Base-by-base conservation (phyloP, 257 asterid species). In the Euphrasia confusa region DNA sequence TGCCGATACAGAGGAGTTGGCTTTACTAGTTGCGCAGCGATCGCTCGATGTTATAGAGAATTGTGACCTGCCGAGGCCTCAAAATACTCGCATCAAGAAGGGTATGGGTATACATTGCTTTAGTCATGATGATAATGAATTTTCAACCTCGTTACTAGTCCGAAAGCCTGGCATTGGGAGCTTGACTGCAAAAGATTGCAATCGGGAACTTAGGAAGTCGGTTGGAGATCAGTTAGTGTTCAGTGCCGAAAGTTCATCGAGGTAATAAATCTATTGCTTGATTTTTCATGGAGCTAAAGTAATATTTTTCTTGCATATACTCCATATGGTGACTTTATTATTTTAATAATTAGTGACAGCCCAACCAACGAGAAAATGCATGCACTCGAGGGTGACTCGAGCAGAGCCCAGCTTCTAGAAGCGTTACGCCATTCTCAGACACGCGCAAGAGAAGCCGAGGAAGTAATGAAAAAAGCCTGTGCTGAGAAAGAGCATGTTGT, bases 381-480 rank as follows among this genome's bases (percentile, higher is more conserved):
- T 2, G 54, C 27, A 5, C 60, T 39, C 0, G 79, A 71, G 35
- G 69, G 72, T 17, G 87, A 77, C 13, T 14, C 69, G 9, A 68
- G 79, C 74, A 81, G 77, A 73, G 86, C 84, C 66, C 75, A 72
- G 61, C 81, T 93, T 10, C 74, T 93, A 15, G 88, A 89, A 77
- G 99, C 99, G 10, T 71, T 93, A n/a, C 67, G 90, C 10, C 97
- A 93, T 80, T 93, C 99, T 70, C 99, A 93, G 77, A 89, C 99
- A 15, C 96, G 99, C 10, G 99, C 96, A 42, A 87, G 99, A 77
- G 90, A 85, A 73, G 95, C 99, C 1, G 99, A 92, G 86, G 62
- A 72, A 60, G 93, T 68, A 21, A 95, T 95, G 57, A 77, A 80
- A 70, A 78, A 73, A 72, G 96, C 93, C 45, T 71, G 58, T 52